Evolutionary conservation across 176 grass and related monocot genomes (phyloP).

Genomic region (Rhynchospora pubera): DNA sequence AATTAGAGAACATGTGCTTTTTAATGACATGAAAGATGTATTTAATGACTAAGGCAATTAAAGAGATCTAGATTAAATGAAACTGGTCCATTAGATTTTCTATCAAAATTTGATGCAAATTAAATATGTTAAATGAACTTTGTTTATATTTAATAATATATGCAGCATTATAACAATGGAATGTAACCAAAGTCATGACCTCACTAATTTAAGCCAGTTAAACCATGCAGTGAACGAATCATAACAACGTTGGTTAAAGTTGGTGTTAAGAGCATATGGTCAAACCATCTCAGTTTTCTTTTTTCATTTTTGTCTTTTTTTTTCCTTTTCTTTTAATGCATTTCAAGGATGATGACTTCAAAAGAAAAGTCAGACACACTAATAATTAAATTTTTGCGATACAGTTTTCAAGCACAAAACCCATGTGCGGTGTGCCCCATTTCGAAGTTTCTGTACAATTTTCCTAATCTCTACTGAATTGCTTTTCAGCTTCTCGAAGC

Average conservation of each 20-base stretch:
- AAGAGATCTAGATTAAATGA: too few species aligned
- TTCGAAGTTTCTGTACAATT: not conserved
- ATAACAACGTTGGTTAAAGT: too few species aligned
- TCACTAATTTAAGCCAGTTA: not conserved
- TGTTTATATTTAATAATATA: too few species aligned
- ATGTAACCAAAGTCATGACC: not conserved
- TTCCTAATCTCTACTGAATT: not conserved
- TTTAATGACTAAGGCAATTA: too few species aligned
- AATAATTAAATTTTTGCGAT: not conserved
- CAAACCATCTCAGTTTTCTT: not conserved
- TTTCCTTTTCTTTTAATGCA: too few species aligned
- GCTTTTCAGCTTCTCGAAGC: not conserved
- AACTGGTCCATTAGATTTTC: too few species aligned
- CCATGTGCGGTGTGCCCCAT: not conserved
- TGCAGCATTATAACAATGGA: not conserved
- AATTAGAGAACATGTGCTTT: too few species aligned
- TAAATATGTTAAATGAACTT: too few species aligned
- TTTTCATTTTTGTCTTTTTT: too few species aligned
- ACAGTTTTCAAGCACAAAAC: not conserved
- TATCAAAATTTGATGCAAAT: too few species aligned
- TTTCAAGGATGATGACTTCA: not conserved
- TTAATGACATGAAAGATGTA: too few species aligned
- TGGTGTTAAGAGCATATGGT: not conserved
- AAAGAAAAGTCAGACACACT: not conserved
- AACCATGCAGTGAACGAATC: not conserved